These are phyloP conservation scores for Colletotrichum euphorbiae DNA, from an alignment of 2,329 filamentous ascomycete genomes.

Conservation along the genomic window DNA sequence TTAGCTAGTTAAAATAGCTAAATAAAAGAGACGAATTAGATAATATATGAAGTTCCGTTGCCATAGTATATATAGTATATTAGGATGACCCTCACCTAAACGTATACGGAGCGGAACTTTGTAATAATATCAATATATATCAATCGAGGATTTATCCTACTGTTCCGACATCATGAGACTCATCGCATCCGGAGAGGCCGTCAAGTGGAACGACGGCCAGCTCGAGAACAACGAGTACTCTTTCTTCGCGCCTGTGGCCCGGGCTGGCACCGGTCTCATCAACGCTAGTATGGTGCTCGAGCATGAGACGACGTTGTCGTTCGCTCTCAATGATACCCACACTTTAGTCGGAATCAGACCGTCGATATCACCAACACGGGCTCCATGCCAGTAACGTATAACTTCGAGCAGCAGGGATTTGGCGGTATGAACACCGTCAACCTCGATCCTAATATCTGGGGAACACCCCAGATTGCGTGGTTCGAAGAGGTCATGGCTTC, in stretches of 20 bases:
- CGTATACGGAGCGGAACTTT: too few relatives aligned
- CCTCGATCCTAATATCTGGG: slow-evolving; percentile 25
- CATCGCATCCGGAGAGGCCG: slow-evolving; percentile 45
- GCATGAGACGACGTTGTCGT: slow-evolving; percentile 51
- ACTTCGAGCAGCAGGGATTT: slow-evolving; percentile 44
- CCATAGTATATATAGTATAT: too few relatives aligned
- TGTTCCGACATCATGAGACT: too few relatives aligned
- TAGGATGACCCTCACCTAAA: too few relatives aligned
- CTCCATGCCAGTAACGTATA: slow-evolving; percentile 49
- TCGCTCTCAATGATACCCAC: slow-evolving; percentile 58
- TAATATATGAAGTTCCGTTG: too few relatives aligned
- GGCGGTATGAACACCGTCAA: slow-evolving; percentile 41
- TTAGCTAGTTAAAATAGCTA: too few relatives aligned
- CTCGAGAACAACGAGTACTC: slow-evolving; percentile 36
- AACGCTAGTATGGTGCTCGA: slow-evolving; percentile 55
- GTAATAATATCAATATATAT: too few relatives aligned
- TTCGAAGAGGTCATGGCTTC: slow-evolving; percentile 23
- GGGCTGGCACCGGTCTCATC: slow-evolving; percentile 55
- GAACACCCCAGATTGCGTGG: slow-evolving; percentile 35
- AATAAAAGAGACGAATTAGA: too few relatives aligned
- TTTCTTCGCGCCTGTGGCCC: slow-evolving; percentile 49
- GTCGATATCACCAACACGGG: slow-evolving; percentile 52
- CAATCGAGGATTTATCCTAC: too few relatives aligned
- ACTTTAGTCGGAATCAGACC: slow-evolving; percentile 47
- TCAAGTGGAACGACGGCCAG: slow-evolving; percentile 44